Evolutionary conservation across 805 yeast genomes (phyloP).

Genomic region (Candida orba): DNA sequence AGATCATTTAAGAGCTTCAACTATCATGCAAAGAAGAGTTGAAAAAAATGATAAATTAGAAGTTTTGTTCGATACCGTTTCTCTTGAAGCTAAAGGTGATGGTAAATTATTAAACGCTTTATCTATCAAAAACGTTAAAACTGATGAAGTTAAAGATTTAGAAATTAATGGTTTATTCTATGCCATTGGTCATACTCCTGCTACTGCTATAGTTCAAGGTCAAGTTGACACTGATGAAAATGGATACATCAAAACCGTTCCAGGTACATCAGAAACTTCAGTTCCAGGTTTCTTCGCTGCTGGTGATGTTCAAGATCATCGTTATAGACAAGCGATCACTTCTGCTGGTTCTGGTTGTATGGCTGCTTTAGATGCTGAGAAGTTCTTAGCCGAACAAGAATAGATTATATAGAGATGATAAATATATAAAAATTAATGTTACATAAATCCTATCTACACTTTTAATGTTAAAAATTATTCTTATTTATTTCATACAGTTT

Average conservation of each 20-base stretch:
- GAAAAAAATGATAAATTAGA: conserved; percentile 81
- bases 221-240: conserved; percentile 76
- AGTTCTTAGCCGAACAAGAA: conserved; percentile 58
- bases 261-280: conserved; percentile 84
- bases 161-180: conserved; percentile 89
- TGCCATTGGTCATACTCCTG: conserved; percentile 97
- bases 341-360: conserved; percentile 99
- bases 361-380: conserved; percentile 97
- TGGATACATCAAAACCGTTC: conserved; percentile 84
- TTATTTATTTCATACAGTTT: neutral
- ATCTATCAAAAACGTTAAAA: conserved; percentile 60
- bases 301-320: conserved; percentile 97
- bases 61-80: conserved; percentile 77
- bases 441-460: too few species aligned
- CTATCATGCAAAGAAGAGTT: conserved; percentile 95
- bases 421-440: neutral
- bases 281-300: conserved; percentile 94
- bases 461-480: neutral
- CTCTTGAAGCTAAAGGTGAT: conserved; percentile 88
- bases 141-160: conserved; percentile 61
- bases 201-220: conserved; percentile 70
- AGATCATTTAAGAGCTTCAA: conserved; percentile 89
- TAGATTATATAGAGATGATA: conserved; percentile 11
- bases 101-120: conserved; percentile 72
- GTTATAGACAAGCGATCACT: conserved; percentile 97